A percentile compares a stretch with the other conserved stretches of the same genome.
phyloP scores from a whole-genome alignment of 148 eudicot species.

The Agrostemma githago region DNA sequence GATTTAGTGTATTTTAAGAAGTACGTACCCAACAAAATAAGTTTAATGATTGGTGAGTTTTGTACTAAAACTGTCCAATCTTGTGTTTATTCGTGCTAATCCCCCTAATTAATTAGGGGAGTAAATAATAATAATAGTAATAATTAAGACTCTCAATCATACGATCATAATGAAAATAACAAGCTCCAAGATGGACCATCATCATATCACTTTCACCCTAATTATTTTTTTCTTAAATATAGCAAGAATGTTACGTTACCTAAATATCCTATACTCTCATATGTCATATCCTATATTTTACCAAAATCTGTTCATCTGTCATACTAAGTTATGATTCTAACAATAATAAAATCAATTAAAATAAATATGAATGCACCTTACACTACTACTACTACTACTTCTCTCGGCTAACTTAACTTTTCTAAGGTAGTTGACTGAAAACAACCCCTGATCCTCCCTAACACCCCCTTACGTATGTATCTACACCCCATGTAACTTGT shows the following conservation, averaged over 20 bases:
- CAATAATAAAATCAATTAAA: not conserved
- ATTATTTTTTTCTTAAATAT: slow-evolving; percentile 15
- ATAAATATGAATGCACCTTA: slow-evolving; percentile 21
- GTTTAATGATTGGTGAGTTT: not conserved
- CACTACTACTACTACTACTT: not conserved
- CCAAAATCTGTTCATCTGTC: slow-evolving; percentile 21
- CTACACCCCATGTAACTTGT: slow-evolving; percentile 28
- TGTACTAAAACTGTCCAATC: slow-evolving; percentile 2
- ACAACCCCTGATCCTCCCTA: slow-evolving; percentile 29
- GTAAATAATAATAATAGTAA: too few species aligned
- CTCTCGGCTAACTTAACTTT: slow-evolving; percentile 13
- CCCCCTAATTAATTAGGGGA: not conserved
- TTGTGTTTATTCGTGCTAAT: not conserved
- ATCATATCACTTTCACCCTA: not conserved
- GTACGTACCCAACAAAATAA: not conserved
- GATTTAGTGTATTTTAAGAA: not conserved
- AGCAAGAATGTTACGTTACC: slow-evolving; percentile 18
- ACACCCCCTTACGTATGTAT: slow-evolving; percentile 20
- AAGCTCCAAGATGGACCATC: not conserved
- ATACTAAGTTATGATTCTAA: slow-evolving; percentile 7
- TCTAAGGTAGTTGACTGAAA: slow-evolving; percentile 38
- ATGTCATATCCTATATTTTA: slow-evolving; percentile 16
- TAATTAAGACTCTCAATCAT: not conserved
- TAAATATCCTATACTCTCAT: slow-evolving; percentile 11
- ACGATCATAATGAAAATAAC: slow-evolving; percentile 3